Percentiles rank a stretch among this genome's conserved stretches.
Evolutionary conservation across 805 yeast species (phyloP).

Genomic region (Metschnikowia matae): DNA sequence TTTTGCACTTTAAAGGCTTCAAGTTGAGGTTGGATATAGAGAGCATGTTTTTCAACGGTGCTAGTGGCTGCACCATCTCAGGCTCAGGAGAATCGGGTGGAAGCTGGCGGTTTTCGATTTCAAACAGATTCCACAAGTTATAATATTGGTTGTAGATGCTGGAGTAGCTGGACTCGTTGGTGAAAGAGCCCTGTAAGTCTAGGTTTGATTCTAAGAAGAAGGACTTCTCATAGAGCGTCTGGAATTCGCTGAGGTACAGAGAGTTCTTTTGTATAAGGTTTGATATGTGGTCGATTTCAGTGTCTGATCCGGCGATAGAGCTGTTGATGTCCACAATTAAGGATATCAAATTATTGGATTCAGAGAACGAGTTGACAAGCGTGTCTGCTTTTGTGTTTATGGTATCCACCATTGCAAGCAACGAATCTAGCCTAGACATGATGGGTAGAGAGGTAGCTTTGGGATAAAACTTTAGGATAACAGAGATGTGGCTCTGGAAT

Average conservation of each 20-base stretch:
- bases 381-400: constrained; percentile 26
- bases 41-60: constrained; percentile 11
- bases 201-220: constrained; percentile 33
- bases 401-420: constrained; percentile 29
- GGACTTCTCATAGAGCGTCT: constrained; percentile 29
- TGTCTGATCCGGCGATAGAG: constrained; percentile 24
- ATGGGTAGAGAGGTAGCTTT: background rate
- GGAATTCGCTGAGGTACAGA: constrained; percentile 22
- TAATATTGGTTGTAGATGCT: constrained; percentile 28
- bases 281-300: constrained; percentile 26
- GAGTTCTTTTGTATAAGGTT: constrained; percentile 23
- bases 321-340: constrained; percentile 19
- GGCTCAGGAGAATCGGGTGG: background rate
- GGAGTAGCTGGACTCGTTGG: constrained; percentile 30
- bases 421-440: constrained; percentile 25
- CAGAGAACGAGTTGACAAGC: constrained; percentile 21
- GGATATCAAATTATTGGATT: constrained; percentile 23
- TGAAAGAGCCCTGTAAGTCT: constrained; percentile 26
- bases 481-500: too few species aligned
- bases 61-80: background rate
- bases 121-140: constrained; percentile 20
- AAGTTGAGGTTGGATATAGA: constrained; percentile 37
- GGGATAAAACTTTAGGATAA: background rate
- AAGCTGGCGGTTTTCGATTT: constrained; percentile 6
- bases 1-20: constrained; percentile 37